These are phyloP conservation scores for Aureobasidium melanogenum DNA, from an alignment of 2,329 filamentous ascomycete genomes.

Conservation along the genomic window DNA sequence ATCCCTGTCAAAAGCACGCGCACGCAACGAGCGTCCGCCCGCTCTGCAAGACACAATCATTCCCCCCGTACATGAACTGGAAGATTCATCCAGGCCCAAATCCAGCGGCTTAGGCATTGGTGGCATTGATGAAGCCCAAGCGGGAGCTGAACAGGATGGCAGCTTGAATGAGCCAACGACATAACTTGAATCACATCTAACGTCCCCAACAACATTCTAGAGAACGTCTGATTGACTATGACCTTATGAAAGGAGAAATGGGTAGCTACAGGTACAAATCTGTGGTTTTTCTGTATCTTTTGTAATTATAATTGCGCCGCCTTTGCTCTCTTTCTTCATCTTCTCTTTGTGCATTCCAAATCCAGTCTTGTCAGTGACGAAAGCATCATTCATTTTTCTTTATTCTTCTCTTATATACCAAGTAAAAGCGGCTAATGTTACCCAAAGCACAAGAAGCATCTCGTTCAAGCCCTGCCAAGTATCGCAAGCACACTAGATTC, in stretches of 20 bases:
- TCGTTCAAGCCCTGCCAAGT: neutral
- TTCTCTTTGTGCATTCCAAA: neutral
- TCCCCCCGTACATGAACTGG: neutral
- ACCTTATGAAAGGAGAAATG: constrained; percentile 1
- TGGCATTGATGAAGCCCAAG: constrained; percentile 15
- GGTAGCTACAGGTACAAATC: neutral
- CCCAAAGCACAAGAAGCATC: neutral
- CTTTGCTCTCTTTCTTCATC: neutral
- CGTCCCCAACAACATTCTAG: neutral
- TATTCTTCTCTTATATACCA: neutral
- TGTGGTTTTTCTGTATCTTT: constrained; percentile 9
- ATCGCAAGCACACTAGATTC: neutral
- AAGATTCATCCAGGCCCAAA: neutral
- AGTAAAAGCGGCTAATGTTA: neutral
- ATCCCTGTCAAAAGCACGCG: constrained; percentile 75
- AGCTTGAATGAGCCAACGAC: neutral
- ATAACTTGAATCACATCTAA: neutral
- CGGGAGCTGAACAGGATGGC: neutral
- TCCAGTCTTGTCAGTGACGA: too few species aligned
- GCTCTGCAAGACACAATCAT: constrained; percentile 50
- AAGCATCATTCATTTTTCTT: neutral
- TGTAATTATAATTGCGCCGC: constrained; percentile 8
- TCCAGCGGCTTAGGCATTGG: constrained; percentile 19
- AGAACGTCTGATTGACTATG: neutral
- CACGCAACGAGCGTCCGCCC: constrained; percentile 82